These are phyloP conservation scores for Galeopsis tetrahit DNA, from an alignment of 257 asterid genomes.

Conservation along the genomic window DNA sequence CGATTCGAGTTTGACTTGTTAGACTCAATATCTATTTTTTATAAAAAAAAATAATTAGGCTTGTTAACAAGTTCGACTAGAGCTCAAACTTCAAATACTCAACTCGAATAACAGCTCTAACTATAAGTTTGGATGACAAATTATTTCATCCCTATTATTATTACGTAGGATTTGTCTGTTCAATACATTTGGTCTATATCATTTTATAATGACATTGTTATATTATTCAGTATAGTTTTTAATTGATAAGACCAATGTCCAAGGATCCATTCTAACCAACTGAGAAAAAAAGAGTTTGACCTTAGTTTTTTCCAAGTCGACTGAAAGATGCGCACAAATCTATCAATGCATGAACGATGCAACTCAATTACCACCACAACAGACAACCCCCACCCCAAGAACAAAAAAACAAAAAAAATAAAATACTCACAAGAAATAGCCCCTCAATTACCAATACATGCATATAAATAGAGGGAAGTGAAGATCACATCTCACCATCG, in stretches of 20 bases:
- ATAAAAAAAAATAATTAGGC: too few species aligned
- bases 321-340: neutral
- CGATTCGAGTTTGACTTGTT: too few species aligned
- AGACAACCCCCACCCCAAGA: neutral
- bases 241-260: constrained; percentile 3
- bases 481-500: constrained; percentile 21
- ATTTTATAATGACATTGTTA: neutral
- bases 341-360: constrained; percentile 11
- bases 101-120: too few species aligned
- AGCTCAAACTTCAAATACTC: too few species aligned
- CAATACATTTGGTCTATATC: neutral
- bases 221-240: neutral
- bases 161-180: neutral
- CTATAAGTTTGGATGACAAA: neutral
- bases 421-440: constrained; percentile 11
- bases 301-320: neutral
- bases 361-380: neutral
- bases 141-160: neutral
- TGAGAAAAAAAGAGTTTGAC: too few species aligned
- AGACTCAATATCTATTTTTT: too few species aligned
- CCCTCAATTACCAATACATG: constrained; percentile 44
- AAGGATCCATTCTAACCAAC: neutral
- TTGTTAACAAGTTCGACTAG: too few species aligned
- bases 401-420: neutral
- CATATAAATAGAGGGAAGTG: neutral